Base-by-base conservation (phyloP, 1,284 basidiomycete genomes). In the Heterobasidion parviporum region DNA sequence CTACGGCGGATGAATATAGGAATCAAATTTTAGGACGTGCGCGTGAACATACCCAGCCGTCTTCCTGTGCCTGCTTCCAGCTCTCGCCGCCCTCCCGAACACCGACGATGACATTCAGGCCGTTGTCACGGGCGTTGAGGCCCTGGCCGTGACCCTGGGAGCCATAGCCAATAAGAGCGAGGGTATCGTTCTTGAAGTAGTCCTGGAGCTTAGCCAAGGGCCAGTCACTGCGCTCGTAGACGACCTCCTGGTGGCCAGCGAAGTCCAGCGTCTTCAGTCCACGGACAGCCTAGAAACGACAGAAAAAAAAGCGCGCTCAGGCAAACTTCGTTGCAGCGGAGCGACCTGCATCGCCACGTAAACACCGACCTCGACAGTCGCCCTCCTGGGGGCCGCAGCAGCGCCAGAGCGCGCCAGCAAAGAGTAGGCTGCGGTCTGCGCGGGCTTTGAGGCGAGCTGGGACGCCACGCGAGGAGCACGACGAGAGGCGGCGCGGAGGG, bases 131-230 rank as follows among this genome's bases (percentile, higher is more conserved):
- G 59, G 96, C 94, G 73, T 99, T 99, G 72, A 99, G 79, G 66
- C 95, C 95, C 77, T 99, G 97, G 50, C 95, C 97, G 74, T 99
- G 96, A 54, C 95, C 95, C 76, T 94, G 92, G n/a, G 97, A 98
- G 63, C 97, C 97, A 72, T 99, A 99, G 61, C 97, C 94, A 66
- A 98, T 97, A 74, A 99, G 85, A 62, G 96, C 96, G 60, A 99
- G 92, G 63, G 96, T 98, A 76, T 99, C 97, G 71, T 98, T 89
- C 79, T 98, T 98, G 83, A 99, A 97, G 81, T 94, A 97, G 70
- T 98, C 94, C 74, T 98, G 96, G 71, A 99, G 87, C 77, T 93
- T 98, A 66, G 94, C 86, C 59, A 96, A 78, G 47, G 96, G 97
- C 97, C 97, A 99, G 83, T 99, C 96, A 67, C 83, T 83, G 63